Percentiles rank a stretch among this genome's conserved stretches.
Conservation (phyloP, 306 rosid genomes). For the Cyamopsis tetragonoloba region DNA sequence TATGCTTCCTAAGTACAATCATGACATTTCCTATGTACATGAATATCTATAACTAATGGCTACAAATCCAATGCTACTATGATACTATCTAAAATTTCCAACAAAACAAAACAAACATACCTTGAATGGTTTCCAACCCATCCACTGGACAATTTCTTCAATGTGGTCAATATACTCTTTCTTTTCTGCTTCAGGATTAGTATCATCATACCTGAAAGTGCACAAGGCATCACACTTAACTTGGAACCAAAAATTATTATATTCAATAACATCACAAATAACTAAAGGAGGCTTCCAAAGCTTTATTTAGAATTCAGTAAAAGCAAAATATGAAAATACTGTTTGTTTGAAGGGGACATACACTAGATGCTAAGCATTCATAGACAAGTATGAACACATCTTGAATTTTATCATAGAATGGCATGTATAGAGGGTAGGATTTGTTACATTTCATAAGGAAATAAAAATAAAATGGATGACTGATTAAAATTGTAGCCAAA, state of each 20-base stretch:
- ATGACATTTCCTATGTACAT: no score
- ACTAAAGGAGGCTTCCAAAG: neutral
- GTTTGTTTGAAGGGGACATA: neutral
- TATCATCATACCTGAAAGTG: slow-evolving; percentile 78
- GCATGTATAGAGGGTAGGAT: neutral
- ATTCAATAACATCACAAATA: slow-evolving; percentile 1
- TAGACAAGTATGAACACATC: neutral
- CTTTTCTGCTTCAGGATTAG: slow-evolving; percentile 96
- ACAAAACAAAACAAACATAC: slow-evolving; percentile 34
- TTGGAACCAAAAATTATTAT: neutral
- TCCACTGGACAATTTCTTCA: slow-evolving; percentile 93
- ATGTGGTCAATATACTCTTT: slow-evolving; percentile 95
- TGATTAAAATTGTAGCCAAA: neutral
- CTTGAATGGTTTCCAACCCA: slow-evolving; percentile 98
- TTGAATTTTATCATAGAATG: neutral
- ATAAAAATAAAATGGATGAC: neutral
- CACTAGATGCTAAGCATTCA: neutral
- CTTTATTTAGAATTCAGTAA: neutral
- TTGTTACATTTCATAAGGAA: no score
- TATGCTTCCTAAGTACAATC: no score
- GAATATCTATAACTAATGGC: no score
- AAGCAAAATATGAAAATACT: neutral
- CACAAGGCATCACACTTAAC: slow-evolving; percentile 17
- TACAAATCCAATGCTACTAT: no score
- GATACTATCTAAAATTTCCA: neutral